phyloP scores from a whole-genome alignment of 805 yeast species.

The Zygoascus bituminiphila region DNA sequence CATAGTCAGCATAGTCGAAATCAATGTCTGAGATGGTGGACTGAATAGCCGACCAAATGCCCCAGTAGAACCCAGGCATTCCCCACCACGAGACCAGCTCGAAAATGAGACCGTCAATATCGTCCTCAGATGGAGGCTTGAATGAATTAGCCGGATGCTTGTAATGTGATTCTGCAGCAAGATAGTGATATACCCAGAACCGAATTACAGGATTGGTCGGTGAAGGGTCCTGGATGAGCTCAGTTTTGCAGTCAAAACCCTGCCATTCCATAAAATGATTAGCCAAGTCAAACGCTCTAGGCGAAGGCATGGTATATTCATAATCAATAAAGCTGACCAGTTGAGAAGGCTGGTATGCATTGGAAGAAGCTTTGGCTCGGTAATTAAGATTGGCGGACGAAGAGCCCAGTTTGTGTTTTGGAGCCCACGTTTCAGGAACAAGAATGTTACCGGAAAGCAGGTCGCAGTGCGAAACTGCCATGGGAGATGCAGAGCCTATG shows the following conservation, averaged over 20 bases:
- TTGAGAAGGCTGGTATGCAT: conserved; percentile 16
- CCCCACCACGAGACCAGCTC: conserved; percentile 63
- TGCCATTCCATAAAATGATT: conserved; percentile 97
- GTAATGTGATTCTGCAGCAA: conserved; percentile 28
- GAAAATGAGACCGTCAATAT: conserved; percentile 39
- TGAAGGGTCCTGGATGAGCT: conserved; percentile 48
- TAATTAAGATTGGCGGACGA: background rate
- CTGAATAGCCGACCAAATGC: conserved; percentile 75
- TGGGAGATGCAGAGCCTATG: conserved; percentile 28
- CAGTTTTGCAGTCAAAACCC: conserved; percentile 63
- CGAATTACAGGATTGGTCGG: conserved; percentile 37
- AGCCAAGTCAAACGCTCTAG: conserved; percentile 84
- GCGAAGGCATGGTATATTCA: conserved; percentile 88
- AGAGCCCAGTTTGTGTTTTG: background rate
- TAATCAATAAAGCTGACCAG: conserved; percentile 65
- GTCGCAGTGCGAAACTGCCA: conserved; percentile 64
- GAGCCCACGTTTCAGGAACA: conserved; percentile 37
- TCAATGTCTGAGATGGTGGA: conserved; percentile 60
- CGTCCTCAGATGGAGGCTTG: conserved; percentile 16
- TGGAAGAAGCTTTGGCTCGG: background rate
- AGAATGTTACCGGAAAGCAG: conserved; percentile 66
- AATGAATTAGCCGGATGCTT: conserved; percentile 4
- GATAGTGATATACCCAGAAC: conserved; percentile 52
- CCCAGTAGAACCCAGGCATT: conserved; percentile 80
- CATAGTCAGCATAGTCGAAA: conserved; percentile 58